Conservation (phyloP, 2,329 filamentous ascomycete genomes). For the Venturia effusa region DNA sequence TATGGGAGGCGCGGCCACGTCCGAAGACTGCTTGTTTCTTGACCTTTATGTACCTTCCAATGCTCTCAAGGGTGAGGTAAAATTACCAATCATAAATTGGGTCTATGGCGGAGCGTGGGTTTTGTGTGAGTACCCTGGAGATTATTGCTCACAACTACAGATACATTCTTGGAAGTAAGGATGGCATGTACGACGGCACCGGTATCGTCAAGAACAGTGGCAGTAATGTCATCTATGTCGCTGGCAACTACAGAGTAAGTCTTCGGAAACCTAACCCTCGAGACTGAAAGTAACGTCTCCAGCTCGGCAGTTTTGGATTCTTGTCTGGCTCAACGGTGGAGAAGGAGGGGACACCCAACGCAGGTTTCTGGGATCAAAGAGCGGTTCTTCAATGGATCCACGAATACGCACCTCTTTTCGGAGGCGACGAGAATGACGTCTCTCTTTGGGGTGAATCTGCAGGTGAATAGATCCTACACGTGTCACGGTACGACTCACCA, state of each 20-base stretch:
- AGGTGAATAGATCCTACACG: slow-evolving; percentile 27
- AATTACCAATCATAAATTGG: slow-evolving; percentile 8
- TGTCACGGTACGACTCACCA: background rate
- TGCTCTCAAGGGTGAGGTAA: slow-evolving; percentile 16
- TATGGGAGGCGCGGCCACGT: background rate
- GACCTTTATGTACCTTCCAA: slow-evolving; percentile 37
- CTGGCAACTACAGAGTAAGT: slow-evolving; percentile 35
- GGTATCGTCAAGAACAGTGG: slow-evolving; percentile 14
- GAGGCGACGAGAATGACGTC: slow-evolving; percentile 36
- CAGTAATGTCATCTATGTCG: slow-evolving; percentile 35
- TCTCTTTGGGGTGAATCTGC: slow-evolving; percentile 43
- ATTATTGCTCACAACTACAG: background rate
- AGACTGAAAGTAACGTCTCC: slow-evolving; percentile 10
- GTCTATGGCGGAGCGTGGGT: slow-evolving; percentile 11
- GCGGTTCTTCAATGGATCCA: slow-evolving; percentile 40
- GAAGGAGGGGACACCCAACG: slow-evolving; percentile 32
- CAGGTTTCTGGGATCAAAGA: slow-evolving; percentile 29
- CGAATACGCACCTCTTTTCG: slow-evolving; percentile 34
- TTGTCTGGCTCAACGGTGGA: slow-evolving; percentile 37
- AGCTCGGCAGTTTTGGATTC: slow-evolving; percentile 34
- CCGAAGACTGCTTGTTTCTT: slow-evolving; percentile 41
- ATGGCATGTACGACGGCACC: slow-evolving; percentile 9
- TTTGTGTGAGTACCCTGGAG: background rate
- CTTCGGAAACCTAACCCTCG: too few species aligned
- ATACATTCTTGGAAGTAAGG: slow-evolving; percentile 9